These are phyloP conservation scores for Calonectria pseudoturangicola DNA, from an alignment of 2,329 filamentous ascomycete species.

Conservation along the genomic window DNA sequence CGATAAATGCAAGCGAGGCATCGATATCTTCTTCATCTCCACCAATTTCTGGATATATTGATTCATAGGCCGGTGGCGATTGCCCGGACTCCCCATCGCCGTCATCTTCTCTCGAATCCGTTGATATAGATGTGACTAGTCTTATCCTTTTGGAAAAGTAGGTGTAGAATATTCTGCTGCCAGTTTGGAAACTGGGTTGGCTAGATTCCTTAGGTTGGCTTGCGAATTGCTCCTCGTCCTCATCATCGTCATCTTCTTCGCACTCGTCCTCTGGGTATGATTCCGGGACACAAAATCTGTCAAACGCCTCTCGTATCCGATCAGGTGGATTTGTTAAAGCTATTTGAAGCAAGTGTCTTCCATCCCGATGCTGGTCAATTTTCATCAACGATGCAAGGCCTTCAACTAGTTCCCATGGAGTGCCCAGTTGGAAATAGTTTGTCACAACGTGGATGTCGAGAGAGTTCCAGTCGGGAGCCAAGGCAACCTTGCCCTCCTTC, in stretches of 20 bases:
- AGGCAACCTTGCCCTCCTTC: neutral
- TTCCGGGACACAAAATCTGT: slow-evolving; percentile 2
- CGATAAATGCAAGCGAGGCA: neutral
- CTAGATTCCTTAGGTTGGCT: neutral
- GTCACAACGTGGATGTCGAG: neutral
- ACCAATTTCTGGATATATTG: neutral
- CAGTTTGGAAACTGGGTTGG: neutral
- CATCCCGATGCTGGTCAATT: neutral
- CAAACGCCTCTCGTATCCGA: slow-evolving; percentile 1
- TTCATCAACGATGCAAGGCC: neutral
- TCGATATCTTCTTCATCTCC: neutral
- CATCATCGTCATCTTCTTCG: neutral
- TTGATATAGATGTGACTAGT: neutral
- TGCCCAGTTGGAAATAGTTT: neutral
- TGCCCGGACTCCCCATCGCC: neutral
- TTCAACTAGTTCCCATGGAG: neutral
- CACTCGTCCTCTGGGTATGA: neutral
- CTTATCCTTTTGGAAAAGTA: neutral
- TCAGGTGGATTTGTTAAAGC: slow-evolving; percentile 6
- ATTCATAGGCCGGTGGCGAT: neutral
- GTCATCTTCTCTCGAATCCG: neutral
- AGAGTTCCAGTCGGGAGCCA: neutral
- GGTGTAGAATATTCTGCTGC: neutral
- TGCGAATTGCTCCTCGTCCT: neutral
- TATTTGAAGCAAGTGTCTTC: slow-evolving; percentile 2